A percentile compares a stretch with the other conserved stretches of the same genome.
Evolutionary conservation across 2,329 filamentous ascomycete genomes (phyloP).

Genomic region (Phaeosphaeria sp.): DNA sequence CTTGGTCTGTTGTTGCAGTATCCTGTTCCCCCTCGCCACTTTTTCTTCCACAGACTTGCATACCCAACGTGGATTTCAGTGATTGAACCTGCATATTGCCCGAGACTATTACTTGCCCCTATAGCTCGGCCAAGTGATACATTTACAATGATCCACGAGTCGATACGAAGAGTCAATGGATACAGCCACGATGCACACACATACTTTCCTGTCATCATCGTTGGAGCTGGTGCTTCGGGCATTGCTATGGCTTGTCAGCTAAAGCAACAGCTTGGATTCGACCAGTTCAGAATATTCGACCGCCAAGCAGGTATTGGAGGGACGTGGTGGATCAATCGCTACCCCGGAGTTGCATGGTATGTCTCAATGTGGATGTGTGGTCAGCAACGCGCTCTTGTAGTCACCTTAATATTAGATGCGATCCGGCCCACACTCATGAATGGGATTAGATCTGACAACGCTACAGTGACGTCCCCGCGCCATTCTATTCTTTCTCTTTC

Average conservation of each 20-base stretch:
- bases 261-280: constrained; percentile 63
- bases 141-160: constrained; percentile 37
- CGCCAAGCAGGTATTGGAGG: constrained; percentile 64
- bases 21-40: background rate
- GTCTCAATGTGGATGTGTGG: constrained; percentile 6
- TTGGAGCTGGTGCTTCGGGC: constrained; percentile 68
- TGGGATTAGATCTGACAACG: constrained; percentile 14
- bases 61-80: background rate
- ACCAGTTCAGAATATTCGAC: constrained; percentile 68
- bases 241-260: constrained; percentile 67
- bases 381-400: background rate
- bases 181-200: constrained; percentile 49
- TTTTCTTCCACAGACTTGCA: background rate
- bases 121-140: background rate
- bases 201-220: constrained; percentile 59
- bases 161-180: constrained; percentile 46
- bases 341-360: constrained; percentile 54
- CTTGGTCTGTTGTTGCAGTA: background rate
- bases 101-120: background rate
- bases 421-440: background rate
- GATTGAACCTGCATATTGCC: background rate
- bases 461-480: constrained; percentile 55
- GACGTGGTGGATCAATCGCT: constrained; percentile 69
- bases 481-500: constrained; percentile 65
- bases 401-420: background rate